phyloP scores from a whole-genome alignment of 345 rosid species.

The Hibiscus trionum region DNA sequence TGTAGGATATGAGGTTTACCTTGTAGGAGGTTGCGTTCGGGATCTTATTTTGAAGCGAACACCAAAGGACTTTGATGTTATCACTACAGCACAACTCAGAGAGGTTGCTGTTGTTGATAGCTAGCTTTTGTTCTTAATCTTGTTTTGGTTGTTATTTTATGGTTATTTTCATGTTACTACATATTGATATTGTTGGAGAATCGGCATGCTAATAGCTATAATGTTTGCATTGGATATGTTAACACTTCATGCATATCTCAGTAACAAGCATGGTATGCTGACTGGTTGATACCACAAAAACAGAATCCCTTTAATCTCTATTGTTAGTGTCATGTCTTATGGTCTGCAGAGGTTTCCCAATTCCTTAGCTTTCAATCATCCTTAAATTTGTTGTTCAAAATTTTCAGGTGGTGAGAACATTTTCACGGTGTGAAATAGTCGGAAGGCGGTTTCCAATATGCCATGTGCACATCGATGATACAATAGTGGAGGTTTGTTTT shows the following conservation, averaged over 20 bases:
- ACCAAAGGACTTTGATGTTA: conserved; percentile 84
- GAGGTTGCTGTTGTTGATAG: conserved; percentile 40
- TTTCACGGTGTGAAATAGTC: conserved; percentile 44
- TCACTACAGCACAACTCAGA: conserved; percentile 82
- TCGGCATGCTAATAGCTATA: not conserved
- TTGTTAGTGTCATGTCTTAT: not conserved
- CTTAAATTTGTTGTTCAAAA: not conserved
- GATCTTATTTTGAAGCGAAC: conserved; percentile 78
- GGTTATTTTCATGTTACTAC: not conserved
- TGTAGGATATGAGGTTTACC: conserved; percentile 77
- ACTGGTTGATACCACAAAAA: not conserved
- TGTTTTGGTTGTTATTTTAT: not conserved
- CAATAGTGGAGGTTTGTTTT: conserved; percentile 42
- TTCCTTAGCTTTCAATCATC: not conserved
- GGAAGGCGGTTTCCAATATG: conserved; percentile 63
- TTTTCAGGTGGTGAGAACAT: conserved; percentile 37
- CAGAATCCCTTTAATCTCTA: not conserved
- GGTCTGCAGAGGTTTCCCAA: not conserved
- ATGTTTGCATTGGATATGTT: not conserved
- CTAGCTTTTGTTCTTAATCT: not conserved
- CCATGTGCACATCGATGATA: conserved; percentile 45
- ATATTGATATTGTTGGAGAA: not conserved
- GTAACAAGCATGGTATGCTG: not conserved
- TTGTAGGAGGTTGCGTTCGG: conserved; percentile 95
- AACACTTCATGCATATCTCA: not conserved